Evolutionary conservation across 108 stramenopile genomes (phyloP), one percentile per base, ranked within the genome.

Genomic region (Skeletonema tropicum): DNA sequence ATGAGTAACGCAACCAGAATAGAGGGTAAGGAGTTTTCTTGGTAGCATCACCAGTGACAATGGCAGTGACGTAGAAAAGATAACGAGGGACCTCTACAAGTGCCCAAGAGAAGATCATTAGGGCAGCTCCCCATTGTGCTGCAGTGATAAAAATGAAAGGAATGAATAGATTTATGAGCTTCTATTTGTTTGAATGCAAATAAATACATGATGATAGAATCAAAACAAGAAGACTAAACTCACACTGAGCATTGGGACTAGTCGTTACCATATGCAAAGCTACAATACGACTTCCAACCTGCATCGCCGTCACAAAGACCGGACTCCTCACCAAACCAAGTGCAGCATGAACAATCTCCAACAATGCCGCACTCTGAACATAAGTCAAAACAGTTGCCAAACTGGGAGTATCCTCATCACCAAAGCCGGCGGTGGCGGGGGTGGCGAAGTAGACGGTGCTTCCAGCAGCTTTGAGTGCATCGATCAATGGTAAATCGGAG

Each of bases 1-100:
- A 82, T 39, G 96, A 95, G 83, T 99, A 99, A 11, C 99, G 91
- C 21, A 98, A 85, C 94, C 92, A 99, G 74, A 98, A 98, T 9
- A 99, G 91, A 30, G 95, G 92, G 79, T 81, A 99, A 19, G 95
- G 95, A 11, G 94, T 96, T 65, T 84, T 87, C 68, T 91, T 94
- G 73, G 91, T 94, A 32, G 93, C 88, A 75, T 94, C 92, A 17
- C 92, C 92, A 9, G 90, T 88, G 42, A 96, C 52, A 23, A 98
- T 68, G 49, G 97, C 97, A 19, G 86, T 64, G 12, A 95, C 78
- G 78, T 98, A 98, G 74, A 98, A 99, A 5, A 94, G 81, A 88
- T 99, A 99, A 21, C 99, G 96, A 26, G 94, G 91, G 30, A 97
- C 92, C 78, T 97, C 97, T 6, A 97, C 96, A 30, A 87, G 57